Percentiles rank a stretch among this genome's conserved stretches.
Evolutionary conservation across 768 basidiomycete genomes (phyloP).

Genomic region (Sporobolomyces phaffii): DNA sequence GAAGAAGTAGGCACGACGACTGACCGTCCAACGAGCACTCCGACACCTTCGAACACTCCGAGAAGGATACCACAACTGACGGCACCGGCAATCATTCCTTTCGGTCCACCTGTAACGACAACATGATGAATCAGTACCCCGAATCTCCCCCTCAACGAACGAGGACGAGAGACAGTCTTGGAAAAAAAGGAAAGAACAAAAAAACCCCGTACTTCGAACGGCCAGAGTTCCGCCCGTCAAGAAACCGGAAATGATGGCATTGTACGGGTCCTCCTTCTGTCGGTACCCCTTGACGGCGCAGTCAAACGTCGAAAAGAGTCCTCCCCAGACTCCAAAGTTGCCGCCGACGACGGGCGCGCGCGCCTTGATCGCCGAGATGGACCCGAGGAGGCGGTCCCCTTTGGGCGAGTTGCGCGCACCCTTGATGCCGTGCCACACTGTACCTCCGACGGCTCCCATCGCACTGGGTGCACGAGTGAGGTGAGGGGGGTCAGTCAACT

Average conservation of each 20-base stretch:
- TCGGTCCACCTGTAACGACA: conserved; percentile 86
- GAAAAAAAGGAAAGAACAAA: background rate
- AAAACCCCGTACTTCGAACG: conserved; percentile 83
- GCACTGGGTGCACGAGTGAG: conserved; percentile 47
- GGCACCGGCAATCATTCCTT: conserved; percentile 82
- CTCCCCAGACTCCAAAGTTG: conserved; percentile 62
- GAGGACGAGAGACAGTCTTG: conserved; percentile 37
- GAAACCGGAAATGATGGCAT: conserved; percentile 96
- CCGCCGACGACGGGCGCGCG: conserved; percentile 96
- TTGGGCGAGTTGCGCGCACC: conserved; percentile 93
- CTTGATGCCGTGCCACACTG: conserved; percentile 98
- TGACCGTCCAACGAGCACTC: conserved; percentile 72
- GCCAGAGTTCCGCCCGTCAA: conserved; percentile 96
- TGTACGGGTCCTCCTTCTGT: conserved; percentile 61
- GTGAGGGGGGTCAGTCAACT: background rate
- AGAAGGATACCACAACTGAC: conserved; percentile 92
- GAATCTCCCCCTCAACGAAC: too few species aligned
- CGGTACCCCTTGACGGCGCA: conserved; percentile 73
- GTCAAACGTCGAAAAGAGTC: conserved; percentile 97
- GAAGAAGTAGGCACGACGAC: background rate
- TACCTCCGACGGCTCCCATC: conserved; percentile 96
- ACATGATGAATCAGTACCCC: too few species aligned
- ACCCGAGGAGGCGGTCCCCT: conserved; percentile 92
- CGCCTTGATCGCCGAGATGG: conserved; percentile 92
- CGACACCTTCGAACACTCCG: conserved; percentile 90